Conservation (phyloP, 2,329 filamentous ascomycete species). For the Trichophyton equinum region DNA sequence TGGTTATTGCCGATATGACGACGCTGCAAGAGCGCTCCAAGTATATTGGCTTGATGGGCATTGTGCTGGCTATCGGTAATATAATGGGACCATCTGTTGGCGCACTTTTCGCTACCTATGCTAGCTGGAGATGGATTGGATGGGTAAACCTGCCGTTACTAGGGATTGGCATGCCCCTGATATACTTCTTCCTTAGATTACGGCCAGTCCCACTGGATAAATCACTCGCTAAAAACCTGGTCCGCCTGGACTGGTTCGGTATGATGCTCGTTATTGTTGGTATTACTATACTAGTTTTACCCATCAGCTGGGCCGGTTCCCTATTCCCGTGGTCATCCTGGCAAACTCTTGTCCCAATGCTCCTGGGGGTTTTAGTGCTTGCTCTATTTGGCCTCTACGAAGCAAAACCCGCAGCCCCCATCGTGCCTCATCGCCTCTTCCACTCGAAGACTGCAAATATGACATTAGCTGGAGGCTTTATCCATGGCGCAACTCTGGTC, state of each 20-base stretch:
- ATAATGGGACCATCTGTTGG: slow-evolving; percentile 14
- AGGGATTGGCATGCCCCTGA: slow-evolving; percentile 35
- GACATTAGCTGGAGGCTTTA: background rate
- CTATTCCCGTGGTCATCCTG: slow-evolving; percentile 52
- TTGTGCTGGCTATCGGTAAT: slow-evolving; percentile 33
- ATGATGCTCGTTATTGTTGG: slow-evolving; percentile 47
- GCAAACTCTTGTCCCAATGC: slow-evolving; percentile 48
- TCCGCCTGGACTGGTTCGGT: slow-evolving; percentile 51
- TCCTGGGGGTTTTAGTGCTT: slow-evolving; percentile 42
- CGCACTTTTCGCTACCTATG: slow-evolving; percentile 12
- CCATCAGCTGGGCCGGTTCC: slow-evolving; percentile 51
- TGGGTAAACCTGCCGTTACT: slow-evolving; percentile 51
- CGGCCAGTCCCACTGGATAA: slow-evolving; percentile 31
- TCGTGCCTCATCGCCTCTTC: background rate
- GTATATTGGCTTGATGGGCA: slow-evolving; percentile 27
- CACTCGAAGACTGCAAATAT: background rate
- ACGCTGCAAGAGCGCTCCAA: slow-evolving; percentile 28
- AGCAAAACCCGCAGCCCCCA: slow-evolving; percentile 2
- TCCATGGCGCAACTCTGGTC: background rate
- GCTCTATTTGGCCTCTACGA: slow-evolving; percentile 44
- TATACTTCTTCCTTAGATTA: slow-evolving; percentile 42
- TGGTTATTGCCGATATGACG: slow-evolving; percentile 35
- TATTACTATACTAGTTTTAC: slow-evolving; percentile 47
- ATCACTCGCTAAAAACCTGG: slow-evolving; percentile 37
- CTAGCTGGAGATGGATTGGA: slow-evolving; percentile 49